A percentile compares a stretch with the other conserved stretches of the same genome.
These are phyloP conservation scores for Aphanomyces euteiches DNA, from an alignment of 352 stramenopile genomes.

Conservation along the genomic window DNA sequence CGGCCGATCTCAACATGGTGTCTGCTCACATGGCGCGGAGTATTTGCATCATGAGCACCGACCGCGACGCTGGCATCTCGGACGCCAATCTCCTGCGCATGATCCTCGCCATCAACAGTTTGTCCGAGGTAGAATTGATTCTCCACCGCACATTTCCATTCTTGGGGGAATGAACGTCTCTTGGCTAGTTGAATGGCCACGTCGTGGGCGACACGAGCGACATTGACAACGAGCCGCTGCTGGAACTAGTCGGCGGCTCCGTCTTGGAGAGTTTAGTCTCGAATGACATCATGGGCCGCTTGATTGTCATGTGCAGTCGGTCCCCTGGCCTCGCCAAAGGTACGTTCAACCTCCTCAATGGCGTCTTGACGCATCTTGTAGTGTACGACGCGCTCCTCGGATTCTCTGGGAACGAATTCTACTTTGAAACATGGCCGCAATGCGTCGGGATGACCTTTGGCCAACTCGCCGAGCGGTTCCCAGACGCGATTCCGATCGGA, in stretches of 20 bases:
- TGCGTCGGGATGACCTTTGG: conserved; percentile 65
- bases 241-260: conserved; percentile 71
- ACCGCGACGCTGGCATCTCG: not conserved
- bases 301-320: conserved; percentile 82
- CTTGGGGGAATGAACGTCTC: no score
- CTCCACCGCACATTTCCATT: no score
- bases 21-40: conserved; percentile 60
- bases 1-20: conserved; percentile 74
- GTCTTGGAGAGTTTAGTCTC: conserved; percentile 81
- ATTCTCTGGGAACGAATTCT: conserved; percentile 88
- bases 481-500: conserved; percentile 74
- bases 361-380: conserved; percentile 8
- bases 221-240: conserved; percentile 81
- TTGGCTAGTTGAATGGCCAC: conserved; percentile 50
- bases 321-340: conserved; percentile 64
- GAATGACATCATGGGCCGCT: conserved; percentile 83
- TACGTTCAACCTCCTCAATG: not conserved
- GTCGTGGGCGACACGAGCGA: conserved; percentile 86
- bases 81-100: conserved; percentile 33
- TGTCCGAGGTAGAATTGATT: conserved; percentile 42
- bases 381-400: conserved; percentile 70
- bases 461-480: conserved; percentile 66
- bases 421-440: conserved; percentile 83
- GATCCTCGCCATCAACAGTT: conserved; percentile 73
- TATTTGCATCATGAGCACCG: conserved; percentile 70